Evolutionary conservation across 768 basidiomycete genomes (phyloP).

Genomic region (Podaxis sp.): DNA sequence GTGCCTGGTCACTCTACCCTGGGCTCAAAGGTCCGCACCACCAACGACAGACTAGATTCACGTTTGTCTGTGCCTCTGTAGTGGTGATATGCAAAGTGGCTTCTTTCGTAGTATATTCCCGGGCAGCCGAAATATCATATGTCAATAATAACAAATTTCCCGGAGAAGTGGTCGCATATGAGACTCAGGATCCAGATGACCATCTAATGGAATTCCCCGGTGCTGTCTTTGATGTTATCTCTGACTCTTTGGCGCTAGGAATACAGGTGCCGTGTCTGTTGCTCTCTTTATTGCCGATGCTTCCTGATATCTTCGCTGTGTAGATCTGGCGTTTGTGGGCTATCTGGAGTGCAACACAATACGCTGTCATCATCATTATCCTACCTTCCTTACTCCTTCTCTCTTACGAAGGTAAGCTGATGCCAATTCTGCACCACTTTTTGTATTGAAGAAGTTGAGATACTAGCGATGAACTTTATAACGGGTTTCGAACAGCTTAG

Average conservation of each 20-base stretch:
- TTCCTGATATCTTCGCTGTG: background rate
- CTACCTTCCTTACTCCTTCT: background rate
- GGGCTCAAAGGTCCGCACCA: background rate
- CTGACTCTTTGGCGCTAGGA: background rate
- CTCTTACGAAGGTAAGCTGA: background rate
- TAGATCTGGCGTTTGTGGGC: conserved; percentile 1
- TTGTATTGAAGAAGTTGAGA: no score
- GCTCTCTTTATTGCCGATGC: no score
- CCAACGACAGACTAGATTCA: background rate
- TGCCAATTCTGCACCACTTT: no score
- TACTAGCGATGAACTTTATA: background rate
- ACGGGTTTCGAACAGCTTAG: background rate
- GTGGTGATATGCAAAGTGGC: background rate
- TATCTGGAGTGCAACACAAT: background rate
- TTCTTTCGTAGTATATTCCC: background rate
- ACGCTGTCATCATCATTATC: background rate
- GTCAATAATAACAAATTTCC: background rate
- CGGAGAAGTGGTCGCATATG: background rate
- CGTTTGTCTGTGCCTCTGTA: background rate
- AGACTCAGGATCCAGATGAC: background rate
- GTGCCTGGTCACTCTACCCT: background rate
- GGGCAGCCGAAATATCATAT: background rate
- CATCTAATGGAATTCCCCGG: background rate
- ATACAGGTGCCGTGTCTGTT: conserved; percentile 1
- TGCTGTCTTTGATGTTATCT: background rate